Evolutionary conservation across 306 rosid species (phyloP), one percentile per base, ranked within the genome.

Genomic region (Lathyrus aphaca): DNA sequence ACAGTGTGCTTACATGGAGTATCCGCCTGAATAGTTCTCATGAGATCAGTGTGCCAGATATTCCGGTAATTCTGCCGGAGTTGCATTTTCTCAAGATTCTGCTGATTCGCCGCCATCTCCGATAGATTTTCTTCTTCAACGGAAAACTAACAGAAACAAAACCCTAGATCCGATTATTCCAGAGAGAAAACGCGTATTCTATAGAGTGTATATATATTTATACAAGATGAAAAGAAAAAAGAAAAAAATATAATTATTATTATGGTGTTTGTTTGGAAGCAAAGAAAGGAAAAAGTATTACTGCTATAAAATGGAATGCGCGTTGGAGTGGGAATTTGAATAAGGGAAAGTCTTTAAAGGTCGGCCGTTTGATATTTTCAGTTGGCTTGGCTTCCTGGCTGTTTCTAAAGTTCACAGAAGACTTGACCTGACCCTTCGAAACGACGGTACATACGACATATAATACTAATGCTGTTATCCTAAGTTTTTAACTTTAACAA

Each of bases 31-130:
- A 88, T 79, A 46, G 96, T 81, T 49, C 73, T 15, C 81, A 86
- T 42, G 74, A 92, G 89, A 68, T 88, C 91, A 54, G 89, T 71
- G 82, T 90, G 98, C 98, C 96, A 90, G 75, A 86, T 66, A 81
- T 92, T 92, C 11, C 96, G 89, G 79, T 64, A 92, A 51, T 56
- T 81, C 80, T 88, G 92, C n/a, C 98, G 91, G 23, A 65, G 64
- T 78, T 86, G 89, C 98, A 92, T 85, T 95, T 89, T 90, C 1
- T 88, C 96, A 13, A 87, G 66, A 32, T 77, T 66, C 46, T 66
- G 54, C 82, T 86, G 88, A 66, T 85, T 66, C 79, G 91, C 82
- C 79, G 91, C 82, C 98, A 89, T 82, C 43, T 48, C 72, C 8
- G 30, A 35, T 35, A 0, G 39, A 6, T 35, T 1, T 35, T 1